Percentiles rank a stretch among this genome's conserved stretches.
Evolutionary conservation across 495 filamentous ascomycete genomes (phyloP).

Genomic region (Aspergillus funiculosus): DNA sequence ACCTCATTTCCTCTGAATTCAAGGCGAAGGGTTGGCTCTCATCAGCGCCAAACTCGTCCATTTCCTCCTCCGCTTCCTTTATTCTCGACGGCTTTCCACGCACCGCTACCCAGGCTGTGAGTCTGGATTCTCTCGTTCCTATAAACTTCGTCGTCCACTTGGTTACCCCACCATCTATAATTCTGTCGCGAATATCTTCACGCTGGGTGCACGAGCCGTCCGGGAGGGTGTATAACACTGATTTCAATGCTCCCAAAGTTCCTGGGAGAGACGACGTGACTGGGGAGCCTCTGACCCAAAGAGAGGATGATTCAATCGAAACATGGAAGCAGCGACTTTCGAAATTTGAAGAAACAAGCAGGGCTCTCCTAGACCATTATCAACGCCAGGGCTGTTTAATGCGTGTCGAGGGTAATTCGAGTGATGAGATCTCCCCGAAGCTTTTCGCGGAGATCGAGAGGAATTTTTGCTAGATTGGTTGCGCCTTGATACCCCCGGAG

Average conservation of each 20-base stretch:
- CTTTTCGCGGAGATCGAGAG: slow-evolving; percentile 72
- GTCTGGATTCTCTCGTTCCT: slow-evolving; percentile 71
- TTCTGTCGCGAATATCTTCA: slow-evolving; percentile 80
- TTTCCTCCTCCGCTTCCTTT: slow-evolving; percentile 77
- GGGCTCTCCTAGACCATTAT: slow-evolving; percentile 83
- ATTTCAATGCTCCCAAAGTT: slow-evolving; percentile 79
- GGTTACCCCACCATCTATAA: slow-evolving; percentile 55
- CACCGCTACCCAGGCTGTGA: slow-evolving; percentile 70
- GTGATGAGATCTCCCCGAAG: slow-evolving; percentile 88
- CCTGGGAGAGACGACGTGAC: slow-evolving; percentile 84
- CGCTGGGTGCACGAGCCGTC: slow-evolving; percentile 93
- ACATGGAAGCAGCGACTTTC: slow-evolving; percentile 73
- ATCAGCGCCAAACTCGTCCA: slow-evolving; percentile 38
- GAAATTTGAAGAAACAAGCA: slow-evolving; percentile 81
- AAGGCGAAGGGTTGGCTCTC: slow-evolving; percentile 74
- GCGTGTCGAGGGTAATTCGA: slow-evolving; percentile 80
- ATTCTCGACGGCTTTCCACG: slow-evolving; percentile 95
- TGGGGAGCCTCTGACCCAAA: slow-evolving; percentile 75
- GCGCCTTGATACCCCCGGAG: slow-evolving; percentile 21
- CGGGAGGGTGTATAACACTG: slow-evolving; percentile 88
- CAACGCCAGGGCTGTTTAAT: slow-evolving; percentile 77
- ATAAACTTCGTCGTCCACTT: slow-evolving; percentile 81
- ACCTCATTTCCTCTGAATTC: slow-evolving; percentile 84
- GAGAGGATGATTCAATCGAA: slow-evolving; percentile 79
- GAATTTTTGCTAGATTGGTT: slow-evolving; percentile 53